Percentiles rank a stretch among this genome's conserved stretches.
Evolutionary conservation across 176 grass and related monocot genomes (phyloP).

Genomic region (Ampelocalamus luodianensis): DNA sequence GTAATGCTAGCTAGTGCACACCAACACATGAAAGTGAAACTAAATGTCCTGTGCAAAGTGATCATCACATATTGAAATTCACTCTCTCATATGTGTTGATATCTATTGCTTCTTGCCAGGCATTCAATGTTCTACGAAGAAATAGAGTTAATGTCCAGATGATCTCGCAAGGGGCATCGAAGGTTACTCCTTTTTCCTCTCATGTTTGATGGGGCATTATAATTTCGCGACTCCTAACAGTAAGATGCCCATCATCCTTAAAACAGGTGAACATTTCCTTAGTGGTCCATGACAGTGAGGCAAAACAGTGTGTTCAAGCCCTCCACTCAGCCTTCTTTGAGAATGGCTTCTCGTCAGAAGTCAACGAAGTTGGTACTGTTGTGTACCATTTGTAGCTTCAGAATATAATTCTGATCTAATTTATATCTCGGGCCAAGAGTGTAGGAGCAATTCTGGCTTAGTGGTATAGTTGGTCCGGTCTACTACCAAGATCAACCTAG

Average conservation of each 20-base stretch:
- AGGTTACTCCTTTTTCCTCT: slow-evolving; percentile 50
- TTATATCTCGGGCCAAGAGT: background rate
- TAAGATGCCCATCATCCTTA: background rate
- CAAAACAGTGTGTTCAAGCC: slow-evolving; percentile 60
- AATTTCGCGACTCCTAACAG: background rate
- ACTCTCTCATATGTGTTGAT: background rate
- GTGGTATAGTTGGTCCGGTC: background rate
- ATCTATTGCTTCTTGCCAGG: slow-evolving; percentile 33
- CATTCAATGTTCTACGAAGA: slow-evolving; percentile 58
- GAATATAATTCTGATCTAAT: background rate
- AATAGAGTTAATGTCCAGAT: slow-evolving; percentile 70
- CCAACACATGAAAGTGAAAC: background rate
- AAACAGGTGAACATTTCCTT: slow-evolving; percentile 71
- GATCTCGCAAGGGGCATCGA: slow-evolving; percentile 76
- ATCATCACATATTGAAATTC: background rate
- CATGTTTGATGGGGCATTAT: background rate
- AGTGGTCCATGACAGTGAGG: slow-evolving; percentile 63
- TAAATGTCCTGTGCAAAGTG: background rate
- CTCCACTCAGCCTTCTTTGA: slow-evolving; percentile 68
- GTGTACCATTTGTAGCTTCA: background rate
- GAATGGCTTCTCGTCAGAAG: slow-evolving; percentile 55
- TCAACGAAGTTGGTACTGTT: slow-evolving; percentile 11
- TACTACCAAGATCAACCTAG: background rate
- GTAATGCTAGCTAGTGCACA: background rate
- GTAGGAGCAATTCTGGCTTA: background rate